These are phyloP conservation scores for Xerocomellus amylosporus DNA, from an alignment of 768 basidiomycete species.

Conservation along the genomic window DNA sequence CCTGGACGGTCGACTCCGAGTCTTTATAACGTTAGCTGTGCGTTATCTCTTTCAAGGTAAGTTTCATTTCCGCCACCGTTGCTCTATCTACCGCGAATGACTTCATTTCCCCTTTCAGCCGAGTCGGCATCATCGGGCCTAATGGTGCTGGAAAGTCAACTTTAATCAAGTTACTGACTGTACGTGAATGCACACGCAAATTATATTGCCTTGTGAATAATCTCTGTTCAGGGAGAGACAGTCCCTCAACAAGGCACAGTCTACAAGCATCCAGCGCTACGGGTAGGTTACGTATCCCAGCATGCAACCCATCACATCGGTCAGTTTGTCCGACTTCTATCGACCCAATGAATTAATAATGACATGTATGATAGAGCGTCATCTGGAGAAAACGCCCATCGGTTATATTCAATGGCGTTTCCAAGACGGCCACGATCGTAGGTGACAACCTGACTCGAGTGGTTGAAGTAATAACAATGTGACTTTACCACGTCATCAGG, in stretches of 20 bases:
- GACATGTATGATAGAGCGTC: slow-evolving; percentile 56
- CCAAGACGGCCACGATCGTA: slow-evolving; percentile 97
- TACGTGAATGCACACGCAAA: slow-evolving; percentile 33
- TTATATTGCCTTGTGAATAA: slow-evolving; percentile 9
- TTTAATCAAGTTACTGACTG: slow-evolving; percentile 89
- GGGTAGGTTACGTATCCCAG: slow-evolving; percentile 96
- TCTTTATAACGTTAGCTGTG: slow-evolving; percentile 85
- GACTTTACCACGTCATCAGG: slow-evolving; percentile 41
- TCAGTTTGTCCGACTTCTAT: slow-evolving; percentile 29
- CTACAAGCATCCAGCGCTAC: slow-evolving; percentile 90
- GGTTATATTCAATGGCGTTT: slow-evolving; percentile 99
- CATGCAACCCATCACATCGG: slow-evolving; percentile 97
- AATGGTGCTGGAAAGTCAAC: slow-evolving; percentile 98
- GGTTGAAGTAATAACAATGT: slow-evolving; percentile 5
- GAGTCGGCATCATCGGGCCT: slow-evolving; percentile 88
- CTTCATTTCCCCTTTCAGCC: slow-evolving; percentile 46
- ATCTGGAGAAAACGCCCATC: slow-evolving; percentile 94
- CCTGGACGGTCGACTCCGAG: slow-evolving; percentile 79
- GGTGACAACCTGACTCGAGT: slow-evolving; percentile 30
- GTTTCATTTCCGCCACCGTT: slow-evolving; percentile 29
- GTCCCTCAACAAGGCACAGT: slow-evolving; percentile 87
- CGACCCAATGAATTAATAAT: slow-evolving; percentile 21
- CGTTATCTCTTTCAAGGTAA: slow-evolving; percentile 87
- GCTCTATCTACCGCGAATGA: slow-evolving; percentile 11
- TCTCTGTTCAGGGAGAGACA: slow-evolving; percentile 70